Evolutionary conservation across 768 basidiomycete genomes (phyloP).

Genomic region (Tricholoma furcatifolium): DNA sequence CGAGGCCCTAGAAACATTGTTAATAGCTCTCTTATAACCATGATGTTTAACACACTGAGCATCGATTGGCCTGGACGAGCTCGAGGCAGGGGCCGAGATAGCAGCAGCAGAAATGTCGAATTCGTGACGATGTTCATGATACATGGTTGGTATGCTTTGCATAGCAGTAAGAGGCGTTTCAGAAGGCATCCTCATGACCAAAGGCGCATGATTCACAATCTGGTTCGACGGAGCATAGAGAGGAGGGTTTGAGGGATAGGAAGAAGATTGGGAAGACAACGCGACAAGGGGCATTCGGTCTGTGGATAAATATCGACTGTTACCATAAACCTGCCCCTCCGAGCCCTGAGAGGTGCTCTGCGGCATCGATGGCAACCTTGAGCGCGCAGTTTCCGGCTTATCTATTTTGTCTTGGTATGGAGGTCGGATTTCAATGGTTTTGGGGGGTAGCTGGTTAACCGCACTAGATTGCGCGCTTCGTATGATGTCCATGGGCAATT

Average conservation of each 20-base stretch:
- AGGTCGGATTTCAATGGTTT: not conserved
- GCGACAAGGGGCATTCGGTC: not conserved
- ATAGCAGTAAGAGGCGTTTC: not conserved
- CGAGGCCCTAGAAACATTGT: too few species aligned
- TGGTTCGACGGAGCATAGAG: not conserved
- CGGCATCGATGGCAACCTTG: not conserved
- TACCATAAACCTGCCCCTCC: not conserved
- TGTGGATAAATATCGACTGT: too few species aligned
- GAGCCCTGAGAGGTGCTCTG: not conserved
- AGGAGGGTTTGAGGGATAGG: not conserved
- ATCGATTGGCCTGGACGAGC: too few species aligned
- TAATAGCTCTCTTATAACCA: too few species aligned
- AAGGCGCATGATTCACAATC: not conserved
- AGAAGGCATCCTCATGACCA: not conserved
- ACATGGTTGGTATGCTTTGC: too few species aligned
- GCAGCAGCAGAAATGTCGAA: too few species aligned
- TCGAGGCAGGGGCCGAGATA: too few species aligned
- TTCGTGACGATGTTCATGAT: too few species aligned
- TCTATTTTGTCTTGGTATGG: not conserved
- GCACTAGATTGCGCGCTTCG: too few species aligned
- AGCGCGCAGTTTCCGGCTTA: not conserved
- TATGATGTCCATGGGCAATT: too few species aligned
- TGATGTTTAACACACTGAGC: too few species aligned
- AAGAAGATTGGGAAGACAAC: not conserved
- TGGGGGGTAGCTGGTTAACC: too few species aligned